Evolutionary conservation across 495 filamentous ascomycete genomes (phyloP).

Genomic region (Lasiosphaeria miniovina): DNA sequence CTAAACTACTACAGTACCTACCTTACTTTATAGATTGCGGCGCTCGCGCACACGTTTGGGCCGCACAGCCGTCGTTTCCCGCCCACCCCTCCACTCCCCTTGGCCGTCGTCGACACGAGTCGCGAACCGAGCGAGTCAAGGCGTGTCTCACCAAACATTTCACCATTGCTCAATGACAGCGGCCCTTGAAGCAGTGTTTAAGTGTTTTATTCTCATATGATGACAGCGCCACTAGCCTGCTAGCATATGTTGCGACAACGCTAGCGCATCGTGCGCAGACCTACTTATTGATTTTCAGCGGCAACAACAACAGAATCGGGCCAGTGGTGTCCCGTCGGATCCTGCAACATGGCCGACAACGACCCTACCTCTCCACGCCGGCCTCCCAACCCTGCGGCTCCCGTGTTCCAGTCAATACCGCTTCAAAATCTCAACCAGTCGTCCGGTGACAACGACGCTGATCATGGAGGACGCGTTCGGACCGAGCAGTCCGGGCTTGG

Average conservation of each 20-base stretch:
- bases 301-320: background rate
- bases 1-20: no score
- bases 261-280: conserved; percentile 29
- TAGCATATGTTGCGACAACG: conserved; percentile 19
- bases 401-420: conserved; percentile 70
- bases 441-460: conserved; percentile 42
- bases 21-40: background rate
- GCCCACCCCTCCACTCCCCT: background rate
- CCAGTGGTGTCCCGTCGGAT: background rate
- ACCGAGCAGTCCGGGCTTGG: conserved; percentile 28
- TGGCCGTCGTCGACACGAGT: background rate
- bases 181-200: background rate
- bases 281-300: conserved; percentile 2
- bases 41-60: background rate
- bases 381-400: conserved; percentile 26
- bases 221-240: conserved; percentile 14
- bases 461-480: conserved; percentile 18
- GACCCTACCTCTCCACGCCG: conserved; percentile 32
- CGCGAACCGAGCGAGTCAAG: background rate
- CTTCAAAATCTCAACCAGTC: conserved; percentile 72
- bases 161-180: background rate
- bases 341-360: conserved; percentile 25
- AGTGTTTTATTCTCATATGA: conserved; percentile 17
- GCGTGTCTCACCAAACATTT: background rate
- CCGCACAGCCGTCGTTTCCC: background rate